phyloP scores from a whole-genome alignment of 768 basidiomycete genomes.

The Leccinum subgranulosum region DNA sequence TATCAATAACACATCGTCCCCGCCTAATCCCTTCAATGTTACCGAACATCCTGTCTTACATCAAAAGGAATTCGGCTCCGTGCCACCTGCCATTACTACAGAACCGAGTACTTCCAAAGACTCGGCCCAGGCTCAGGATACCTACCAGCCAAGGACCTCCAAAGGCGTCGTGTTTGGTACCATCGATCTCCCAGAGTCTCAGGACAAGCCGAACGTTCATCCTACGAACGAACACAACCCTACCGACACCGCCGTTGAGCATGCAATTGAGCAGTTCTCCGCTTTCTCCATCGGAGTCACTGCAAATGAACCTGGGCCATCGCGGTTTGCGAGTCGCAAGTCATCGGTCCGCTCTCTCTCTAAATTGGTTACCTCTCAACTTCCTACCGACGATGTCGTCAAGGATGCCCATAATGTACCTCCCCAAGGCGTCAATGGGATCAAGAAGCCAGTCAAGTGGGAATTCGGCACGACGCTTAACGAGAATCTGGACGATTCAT shows the following conservation, averaged over 20 bases:
- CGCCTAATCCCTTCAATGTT: slow-evolving; percentile 6
- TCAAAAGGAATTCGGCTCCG: slow-evolving; percentile 18
- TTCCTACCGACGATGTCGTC: neutral
- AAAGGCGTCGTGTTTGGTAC: slow-evolving; percentile 51
- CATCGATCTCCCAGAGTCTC: slow-evolving; percentile 34
- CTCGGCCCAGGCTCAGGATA: slow-evolving; percentile 5
- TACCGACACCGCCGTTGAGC: slow-evolving; percentile 14
- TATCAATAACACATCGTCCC: slow-evolving; percentile 10
- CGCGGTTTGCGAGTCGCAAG: slow-evolving; percentile 25
- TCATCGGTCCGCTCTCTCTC: slow-evolving; percentile 21
- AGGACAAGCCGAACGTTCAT: neutral
- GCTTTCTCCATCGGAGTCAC: slow-evolving; percentile 45
- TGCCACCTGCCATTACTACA: slow-evolving; percentile 12
- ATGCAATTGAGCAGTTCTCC: slow-evolving; percentile 29
- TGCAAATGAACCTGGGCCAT: slow-evolving; percentile 34
- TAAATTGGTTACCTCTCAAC: slow-evolving; percentile 3
- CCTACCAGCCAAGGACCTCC: slow-evolving; percentile 5
- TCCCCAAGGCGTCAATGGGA: too few relatives aligned
- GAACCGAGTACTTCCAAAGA: slow-evolving; percentile 7
- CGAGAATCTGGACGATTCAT: slow-evolving; percentile 6
- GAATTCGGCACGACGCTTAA: slow-evolving; percentile 50
- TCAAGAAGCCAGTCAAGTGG: too few relatives aligned
- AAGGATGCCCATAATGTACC: neutral
- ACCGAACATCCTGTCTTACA: slow-evolving; percentile 11
- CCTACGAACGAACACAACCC: slow-evolving; percentile 5